These are phyloP conservation scores for Pythium dissotocum DNA, from an alignment of 352 stramenopile genomes.

Conservation along the genomic window DNA sequence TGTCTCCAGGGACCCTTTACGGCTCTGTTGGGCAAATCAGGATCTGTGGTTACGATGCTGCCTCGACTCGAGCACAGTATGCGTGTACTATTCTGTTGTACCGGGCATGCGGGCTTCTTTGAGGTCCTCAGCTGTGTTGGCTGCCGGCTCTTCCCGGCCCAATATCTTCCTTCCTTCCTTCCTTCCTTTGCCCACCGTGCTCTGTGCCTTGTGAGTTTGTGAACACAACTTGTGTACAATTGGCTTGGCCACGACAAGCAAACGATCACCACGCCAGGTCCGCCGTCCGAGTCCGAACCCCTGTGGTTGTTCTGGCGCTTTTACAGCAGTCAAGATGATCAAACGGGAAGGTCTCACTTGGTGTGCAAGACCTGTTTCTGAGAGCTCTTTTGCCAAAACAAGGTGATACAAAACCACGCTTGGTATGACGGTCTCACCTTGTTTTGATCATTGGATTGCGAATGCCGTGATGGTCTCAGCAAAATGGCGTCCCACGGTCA, in stretches of 20 bases:
- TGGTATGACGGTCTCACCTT: not conserved
- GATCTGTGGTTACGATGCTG: not conserved
- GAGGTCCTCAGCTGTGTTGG: not conserved
- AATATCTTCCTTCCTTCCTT: not conserved
- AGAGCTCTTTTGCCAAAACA: not conserved
- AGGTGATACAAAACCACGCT: not conserved
- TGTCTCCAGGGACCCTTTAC: no score
- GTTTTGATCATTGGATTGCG: not conserved
- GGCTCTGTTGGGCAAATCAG: not conserved
- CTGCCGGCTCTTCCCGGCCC: not conserved
- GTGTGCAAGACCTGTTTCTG: no score
- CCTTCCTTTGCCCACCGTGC: not conserved
- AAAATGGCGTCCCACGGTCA: not conserved
- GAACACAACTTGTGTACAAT: no score
- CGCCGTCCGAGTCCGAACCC: not conserved
- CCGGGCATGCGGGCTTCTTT: not conserved
- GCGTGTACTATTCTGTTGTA: no score
- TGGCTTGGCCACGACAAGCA: not conserved
- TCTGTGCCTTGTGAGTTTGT: not conserved
- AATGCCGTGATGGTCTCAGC: not conserved
- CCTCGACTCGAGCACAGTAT: no score
- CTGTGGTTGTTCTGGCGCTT: not conserved
- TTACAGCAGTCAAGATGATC: not conserved
- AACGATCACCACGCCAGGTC: not conserved
- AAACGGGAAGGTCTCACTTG: not conserved